These are phyloP conservation scores for Tylopilus sp. DNA, from an alignment of 768 basidiomycete genomes.

Conservation along the genomic window DNA sequence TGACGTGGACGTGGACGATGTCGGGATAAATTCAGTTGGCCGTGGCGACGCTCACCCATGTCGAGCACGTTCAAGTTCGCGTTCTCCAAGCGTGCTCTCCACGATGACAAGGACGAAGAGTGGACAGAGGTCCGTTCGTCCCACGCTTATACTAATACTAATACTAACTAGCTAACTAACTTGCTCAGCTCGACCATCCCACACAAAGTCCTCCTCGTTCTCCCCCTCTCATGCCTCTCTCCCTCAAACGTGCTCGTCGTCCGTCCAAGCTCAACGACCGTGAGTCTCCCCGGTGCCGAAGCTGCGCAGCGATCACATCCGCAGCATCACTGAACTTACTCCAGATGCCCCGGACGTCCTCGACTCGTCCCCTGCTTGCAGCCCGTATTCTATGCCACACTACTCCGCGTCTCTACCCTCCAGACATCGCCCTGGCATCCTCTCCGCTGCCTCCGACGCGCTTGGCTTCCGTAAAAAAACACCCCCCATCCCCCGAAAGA, in stretches of 20 bases:
- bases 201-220: background rate
- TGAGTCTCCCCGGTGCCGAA: background rate
- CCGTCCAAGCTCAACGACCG: background rate
- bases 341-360: constrained; percentile 12
- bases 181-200: constrained; percentile 13
- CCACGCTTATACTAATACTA: constrained; percentile 2
- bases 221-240: constrained; percentile 15
- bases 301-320: too few relatives aligned
- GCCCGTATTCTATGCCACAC: constrained; percentile 10
- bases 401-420: constrained; percentile 19
- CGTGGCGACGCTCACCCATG: background rate
- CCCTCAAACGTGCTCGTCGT: background rate
- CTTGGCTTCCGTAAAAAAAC: constrained; percentile 44
- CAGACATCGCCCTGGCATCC: constrained; percentile 41
- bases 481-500: constrained; percentile 38
- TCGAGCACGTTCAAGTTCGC: background rate
- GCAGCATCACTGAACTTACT: too few relatives aligned
- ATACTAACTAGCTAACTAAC: constrained; percentile 3
- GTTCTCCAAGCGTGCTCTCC: background rate
- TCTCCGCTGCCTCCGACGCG: constrained; percentile 53
- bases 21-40: background rate
- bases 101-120: constrained; percentile 9
- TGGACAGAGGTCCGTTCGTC: constrained; percentile 27
- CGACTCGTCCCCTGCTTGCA: constrained; percentile 11
- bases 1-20: constrained; percentile 10